Base-by-base conservation (phyloP, 1,139 yeast genomes). In the Candida pseudoviswanathii region DNA sequence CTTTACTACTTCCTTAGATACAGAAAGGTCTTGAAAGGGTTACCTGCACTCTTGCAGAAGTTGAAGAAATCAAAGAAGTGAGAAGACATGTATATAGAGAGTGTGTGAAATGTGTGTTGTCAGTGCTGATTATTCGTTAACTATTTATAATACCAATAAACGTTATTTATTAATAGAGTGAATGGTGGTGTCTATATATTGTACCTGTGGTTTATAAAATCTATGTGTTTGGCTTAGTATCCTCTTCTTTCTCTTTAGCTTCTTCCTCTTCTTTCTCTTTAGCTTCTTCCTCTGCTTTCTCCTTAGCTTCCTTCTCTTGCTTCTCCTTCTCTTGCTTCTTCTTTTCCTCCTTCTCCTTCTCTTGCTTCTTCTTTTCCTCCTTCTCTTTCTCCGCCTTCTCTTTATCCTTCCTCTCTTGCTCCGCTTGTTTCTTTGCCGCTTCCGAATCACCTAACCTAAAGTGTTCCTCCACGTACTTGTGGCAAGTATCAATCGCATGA, bases 1-100 rank as follows among this genome's bases (percentile, higher is more conserved):
- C 55, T 66, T 41, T 66, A 66, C 52, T 63, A 62, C 50, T 43
- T 54, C 11, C 47, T 63, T 33, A 52, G 67, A 43, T 61, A 51
- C 49, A 60, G 46, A 44, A 56, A 53, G 40, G 37, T 54, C 1
- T 46, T 47, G 10, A 51, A 37, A 10, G 46, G 47, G 8, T 16
- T 52, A 7, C 32, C 40, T 6, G 45, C 43, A 10, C 22, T 49
- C 2, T 16, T 43, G 21, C 41, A 38, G 24, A 31, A 41, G 39
- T 45, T 53, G 11, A 48, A 48, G 34, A 51, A 43, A 43, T 50
- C 47, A 41, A 52, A 48, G 26, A 37, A 31, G 22, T 37, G 21
- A 32, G 34, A 27, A 27, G 30, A 16, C 16, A 16, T 16, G 16
- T 16, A 16, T 16, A 16, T 16, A 16, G 16, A 16, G 16, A 16